Conservation (phyloP, 306 rosid genomes). For the Gynostemma pentaphyllum region DNA sequence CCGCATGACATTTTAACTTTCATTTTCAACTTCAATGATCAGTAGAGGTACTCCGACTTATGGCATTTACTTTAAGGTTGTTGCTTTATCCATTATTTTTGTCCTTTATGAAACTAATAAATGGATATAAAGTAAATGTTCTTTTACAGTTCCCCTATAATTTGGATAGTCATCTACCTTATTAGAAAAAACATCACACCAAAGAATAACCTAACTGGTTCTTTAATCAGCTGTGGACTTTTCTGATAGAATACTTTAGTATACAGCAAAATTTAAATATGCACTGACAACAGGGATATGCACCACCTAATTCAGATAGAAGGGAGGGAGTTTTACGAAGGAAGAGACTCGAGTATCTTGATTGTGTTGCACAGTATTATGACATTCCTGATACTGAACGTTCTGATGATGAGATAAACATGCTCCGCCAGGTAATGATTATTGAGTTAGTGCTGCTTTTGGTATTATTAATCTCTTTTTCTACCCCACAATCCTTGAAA, state of each 20-base stretch:
- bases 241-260: constrained; percentile 2
- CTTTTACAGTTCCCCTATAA: background rate
- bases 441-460: background rate
- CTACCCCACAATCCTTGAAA: constrained; percentile 14
- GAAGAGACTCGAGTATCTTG: constrained; percentile 94
- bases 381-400: constrained; percentile 82
- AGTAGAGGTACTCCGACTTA: no score
- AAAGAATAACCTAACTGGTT: background rate
- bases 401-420: constrained; percentile 89
- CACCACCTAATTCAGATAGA: constrained; percentile 99
- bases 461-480: background rate
- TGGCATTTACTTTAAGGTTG: background rate
- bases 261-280: constrained; percentile 50
- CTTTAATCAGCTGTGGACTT: background rate
- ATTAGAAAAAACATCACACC: background rate
- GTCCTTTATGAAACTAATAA: background rate
- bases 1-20: no score
- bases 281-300: constrained; percentile 96
- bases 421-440: constrained; percentile 85
- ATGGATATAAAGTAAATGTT: background rate
- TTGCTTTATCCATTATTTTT: background rate
- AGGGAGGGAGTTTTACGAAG: constrained; percentile 88
- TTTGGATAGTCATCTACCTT: background rate
- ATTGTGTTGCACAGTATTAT: constrained; percentile 74
- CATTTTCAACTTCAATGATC: no score